Evolutionary conservation across 2,329 filamentous ascomycete genomes (phyloP), one percentile per base, ranked within the genome.

Genomic region (Cordyceps farinosa): DNA sequence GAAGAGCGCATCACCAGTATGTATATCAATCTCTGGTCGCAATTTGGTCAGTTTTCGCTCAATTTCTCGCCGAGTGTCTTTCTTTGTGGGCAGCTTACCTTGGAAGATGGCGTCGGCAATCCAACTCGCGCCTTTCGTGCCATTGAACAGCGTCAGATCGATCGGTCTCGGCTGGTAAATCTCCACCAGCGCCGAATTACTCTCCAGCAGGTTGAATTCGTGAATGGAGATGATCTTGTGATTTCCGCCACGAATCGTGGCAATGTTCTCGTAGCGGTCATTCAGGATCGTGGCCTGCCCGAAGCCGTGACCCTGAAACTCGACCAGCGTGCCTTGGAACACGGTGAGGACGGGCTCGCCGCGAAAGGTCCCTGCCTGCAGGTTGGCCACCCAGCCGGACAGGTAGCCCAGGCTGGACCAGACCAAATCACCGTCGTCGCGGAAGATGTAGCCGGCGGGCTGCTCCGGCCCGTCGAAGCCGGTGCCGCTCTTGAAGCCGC

Each of bases 401-500:
- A 79, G 83, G 67, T 80, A 79, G 5, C 77, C 78, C 61, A 82
- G 82, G 3, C 83, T 82, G 0, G 83, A 85, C 83, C 83, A 86
- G 34, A 86, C 74, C 0, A 86, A 74, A 57, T 84, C 82, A 1
- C 82, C 82, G 38, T 81, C 71, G 66, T 82, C 77, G 8, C 77
- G 76, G 65, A 83, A 79, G 65, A 85, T 85, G 68, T 85, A 85
- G 0, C 81, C 78, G 0, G 74, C 81, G 1, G 80, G 75, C 69
- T 84, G 82, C 8, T 22, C 30, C 10, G 52, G 52, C 34, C 36
- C 36, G 22, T 40, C 30, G 15, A 15, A 27, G 13, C 30, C 13
- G 45, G 45, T 48, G 40, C 38, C 38, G n/a, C 29, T 48, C 8
- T 22, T 9, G n/a, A 30, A 48, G 29, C 45, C 45, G 29, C n/a